Conservation (phyloP, 2,329 filamentous ascomycete genomes). For the Pseudogymnoascus sp. region DNA sequence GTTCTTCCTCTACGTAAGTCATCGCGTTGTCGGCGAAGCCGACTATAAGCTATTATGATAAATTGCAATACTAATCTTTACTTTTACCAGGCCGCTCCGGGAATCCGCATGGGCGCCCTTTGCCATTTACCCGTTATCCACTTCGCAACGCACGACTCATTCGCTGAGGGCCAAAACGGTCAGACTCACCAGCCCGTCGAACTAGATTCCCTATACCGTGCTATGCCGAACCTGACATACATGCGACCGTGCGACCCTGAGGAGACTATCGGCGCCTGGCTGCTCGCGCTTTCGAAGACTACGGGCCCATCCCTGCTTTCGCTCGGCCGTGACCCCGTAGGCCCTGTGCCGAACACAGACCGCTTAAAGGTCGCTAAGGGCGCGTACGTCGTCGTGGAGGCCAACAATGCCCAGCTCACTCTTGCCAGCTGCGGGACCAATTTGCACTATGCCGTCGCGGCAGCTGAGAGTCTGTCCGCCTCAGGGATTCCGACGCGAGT, state of each 20-base stretch:
- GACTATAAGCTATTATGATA: neutral
- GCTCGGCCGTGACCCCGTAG: neutral
- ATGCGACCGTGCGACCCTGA: slow-evolving; percentile 31
- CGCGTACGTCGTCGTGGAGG: neutral
- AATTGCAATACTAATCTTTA: neutral
- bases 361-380: neutral
- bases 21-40: neutral
- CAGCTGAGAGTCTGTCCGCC: neutral
- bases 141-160: slow-evolving; percentile 37
- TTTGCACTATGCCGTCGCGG: neutral
- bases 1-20: slow-evolving; percentile 34
- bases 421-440: neutral
- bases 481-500: neutral
- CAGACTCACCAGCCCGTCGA: slow-evolving; percentile 53
- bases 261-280: slow-evolving; percentile 34
- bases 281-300: slow-evolving; percentile 23
- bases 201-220: slow-evolving; percentile 34
- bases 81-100: slow-evolving; percentile 31
- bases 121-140: slow-evolving; percentile 36
- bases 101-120: slow-evolving; percentile 38
- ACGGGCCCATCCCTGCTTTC: neutral
- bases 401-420: neutral
- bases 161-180: slow-evolving; percentile 38
- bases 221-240: slow-evolving; percentile 39
- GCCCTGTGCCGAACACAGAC: neutral